Evolutionary conservation across 2,329 filamentous ascomycete genomes (phyloP).

Genomic region (Cercospora sesami): DNA sequence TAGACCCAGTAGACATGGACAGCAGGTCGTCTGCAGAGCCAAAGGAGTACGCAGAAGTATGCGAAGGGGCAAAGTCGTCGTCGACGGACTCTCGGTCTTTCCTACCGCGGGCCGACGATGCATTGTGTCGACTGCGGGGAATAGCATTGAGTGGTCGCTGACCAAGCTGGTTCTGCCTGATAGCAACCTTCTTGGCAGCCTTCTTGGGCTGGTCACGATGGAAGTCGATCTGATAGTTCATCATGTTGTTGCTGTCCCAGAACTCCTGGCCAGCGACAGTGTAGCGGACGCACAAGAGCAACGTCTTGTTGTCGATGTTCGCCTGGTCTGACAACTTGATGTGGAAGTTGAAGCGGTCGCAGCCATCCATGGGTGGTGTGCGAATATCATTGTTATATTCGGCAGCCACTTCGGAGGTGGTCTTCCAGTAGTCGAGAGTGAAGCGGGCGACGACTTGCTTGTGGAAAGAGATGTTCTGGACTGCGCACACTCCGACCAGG

Average conservation of each 20-base stretch:
- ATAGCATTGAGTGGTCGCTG: constrained; percentile 54
- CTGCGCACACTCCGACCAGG: constrained; percentile 77
- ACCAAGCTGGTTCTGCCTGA: constrained; percentile 31
- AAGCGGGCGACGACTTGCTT: constrained; percentile 91
- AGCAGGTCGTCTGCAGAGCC: constrained; percentile 46
- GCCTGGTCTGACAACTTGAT: constrained; percentile 90
- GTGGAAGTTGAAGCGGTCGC: constrained; percentile 89
- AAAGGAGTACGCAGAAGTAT: constrained; percentile 46
- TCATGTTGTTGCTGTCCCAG: constrained; percentile 89
- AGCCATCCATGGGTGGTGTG: constrained; percentile 60
- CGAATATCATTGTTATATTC: constrained; percentile 81
- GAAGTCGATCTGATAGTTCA: constrained; percentile 96
- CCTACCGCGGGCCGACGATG: constrained; percentile 50
- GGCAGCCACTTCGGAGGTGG: constrained; percentile 88
- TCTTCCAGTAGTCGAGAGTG: constrained; percentile 98
- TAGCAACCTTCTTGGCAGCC: constrained; percentile 35
- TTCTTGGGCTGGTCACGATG: constrained; percentile 38
- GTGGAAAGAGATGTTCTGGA: constrained; percentile 85
- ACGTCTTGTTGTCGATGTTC: constrained; percentile 86
- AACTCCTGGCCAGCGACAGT: constrained; percentile 78
- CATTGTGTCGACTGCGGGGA: constrained; percentile 52
- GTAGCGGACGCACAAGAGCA: constrained; percentile 91
- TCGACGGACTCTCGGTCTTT: constrained; percentile 56
- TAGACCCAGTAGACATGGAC: constrained; percentile 59
- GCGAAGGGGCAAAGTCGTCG: constrained; percentile 66